These are phyloP conservation scores for Viridothelium virens DNA, from an alignment of 495 filamentous ascomycete genomes.

Conservation along the genomic window DNA sequence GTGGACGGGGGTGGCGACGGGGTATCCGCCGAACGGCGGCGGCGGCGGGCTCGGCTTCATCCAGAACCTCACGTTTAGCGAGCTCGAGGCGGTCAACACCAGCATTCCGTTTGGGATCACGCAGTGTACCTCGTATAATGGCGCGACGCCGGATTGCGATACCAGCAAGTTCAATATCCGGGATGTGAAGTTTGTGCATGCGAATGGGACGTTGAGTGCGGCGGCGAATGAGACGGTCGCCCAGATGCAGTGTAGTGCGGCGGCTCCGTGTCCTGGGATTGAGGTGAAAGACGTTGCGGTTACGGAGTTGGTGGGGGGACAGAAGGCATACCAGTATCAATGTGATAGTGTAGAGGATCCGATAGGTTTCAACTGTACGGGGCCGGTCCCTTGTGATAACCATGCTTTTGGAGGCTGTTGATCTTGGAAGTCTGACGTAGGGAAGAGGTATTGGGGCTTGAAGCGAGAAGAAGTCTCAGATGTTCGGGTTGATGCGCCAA, in stretches of 20 bases:
- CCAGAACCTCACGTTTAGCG: constrained; percentile 11
- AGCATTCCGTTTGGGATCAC: constrained; percentile 13
- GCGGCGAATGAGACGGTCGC: constrained; percentile 2
- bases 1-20: constrained; percentile 37
- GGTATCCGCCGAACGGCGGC: constrained; percentile 44
- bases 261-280: constrained; percentile 8
- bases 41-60: constrained; percentile 38
- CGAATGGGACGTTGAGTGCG: constrained; percentile 3
- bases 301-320: background rate
- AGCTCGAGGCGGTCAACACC: constrained; percentile 10
- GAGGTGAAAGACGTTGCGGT: constrained; percentile 1
- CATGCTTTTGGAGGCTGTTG: background rate
- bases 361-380: constrained; percentile 6
- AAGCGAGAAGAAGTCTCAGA: too few species aligned
- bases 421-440: background rate
- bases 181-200: background rate
- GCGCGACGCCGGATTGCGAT: constrained; percentile 3
- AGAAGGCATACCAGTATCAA: background rate
- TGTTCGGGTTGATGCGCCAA: too few species aligned
- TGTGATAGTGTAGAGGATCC: constrained; percentile 11
- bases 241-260: constrained; percentile 9
- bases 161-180: constrained; percentile 11
- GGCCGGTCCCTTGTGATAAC: background rate
- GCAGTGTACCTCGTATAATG: constrained; percentile 14
- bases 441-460: background rate